Percentiles rank a stretch among this genome's conserved stretches.
phyloP scores from a whole-genome alignment of 495 filamentous ascomycete species.

The Annulohypoxylon bovei region DNA sequence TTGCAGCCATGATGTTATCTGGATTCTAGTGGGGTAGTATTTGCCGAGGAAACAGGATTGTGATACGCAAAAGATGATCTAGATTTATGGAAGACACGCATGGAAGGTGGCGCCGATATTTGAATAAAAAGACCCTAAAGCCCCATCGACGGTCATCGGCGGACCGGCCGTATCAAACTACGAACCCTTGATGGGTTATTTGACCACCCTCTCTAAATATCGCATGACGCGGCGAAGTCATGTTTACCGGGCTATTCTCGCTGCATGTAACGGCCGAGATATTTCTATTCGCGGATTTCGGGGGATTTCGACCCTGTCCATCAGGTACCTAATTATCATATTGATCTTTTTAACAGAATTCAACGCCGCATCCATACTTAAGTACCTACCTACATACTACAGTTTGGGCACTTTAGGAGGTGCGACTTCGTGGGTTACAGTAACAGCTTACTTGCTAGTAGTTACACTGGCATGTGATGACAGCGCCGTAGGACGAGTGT shows the following conservation, averaged over 20 bases:
- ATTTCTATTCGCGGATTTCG: constrained; percentile 6
- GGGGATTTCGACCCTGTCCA: neutral
- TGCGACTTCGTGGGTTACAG: neutral
- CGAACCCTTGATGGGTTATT: neutral
- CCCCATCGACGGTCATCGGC: neutral
- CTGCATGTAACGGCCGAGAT: neutral
- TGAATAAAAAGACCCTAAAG: constrained; percentile 6
- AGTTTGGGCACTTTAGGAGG: neutral
- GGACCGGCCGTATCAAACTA: neutral
- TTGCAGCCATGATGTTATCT: constrained; percentile 6
- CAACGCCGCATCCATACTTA: neutral
- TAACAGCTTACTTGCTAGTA: neutral
- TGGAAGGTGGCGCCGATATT: constrained; percentile 17
- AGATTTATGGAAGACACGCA: neutral
- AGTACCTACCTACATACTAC: neutral
- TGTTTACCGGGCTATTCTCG: constrained; percentile 11
- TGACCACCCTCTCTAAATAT: constrained; percentile 4
- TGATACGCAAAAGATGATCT: neutral
- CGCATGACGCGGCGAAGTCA: constrained; percentile 28
- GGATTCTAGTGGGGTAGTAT: neutral
- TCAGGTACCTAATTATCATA: neutral
- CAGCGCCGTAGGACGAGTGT: neutral
- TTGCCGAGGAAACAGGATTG: neutral
- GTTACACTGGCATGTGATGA: neutral
- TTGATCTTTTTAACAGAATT: neutral